Base-by-base conservation (phyloP, 169 alveolate species). In the Plasmodium chabaudi region DNA sequence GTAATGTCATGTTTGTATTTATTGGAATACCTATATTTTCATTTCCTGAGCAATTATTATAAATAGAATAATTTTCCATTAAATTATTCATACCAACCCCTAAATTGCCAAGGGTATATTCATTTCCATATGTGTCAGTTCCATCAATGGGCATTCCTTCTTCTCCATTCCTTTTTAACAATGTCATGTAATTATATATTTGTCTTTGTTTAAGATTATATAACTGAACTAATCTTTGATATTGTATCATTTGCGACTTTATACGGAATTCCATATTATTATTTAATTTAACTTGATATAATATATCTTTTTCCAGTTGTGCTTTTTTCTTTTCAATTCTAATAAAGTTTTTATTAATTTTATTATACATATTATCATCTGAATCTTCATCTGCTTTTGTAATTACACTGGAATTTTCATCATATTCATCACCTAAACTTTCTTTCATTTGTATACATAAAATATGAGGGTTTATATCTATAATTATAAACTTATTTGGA, bases 231-330 rank as follows among this genome's bases (percentile, higher is more conserved):
- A 86, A 9, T 60, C 55, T 86, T 64, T 86, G 77, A 70, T 86
- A 60, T 39, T 86, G 87, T 53, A 42, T 13, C 56, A 49, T 70
- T 49, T 86, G 91, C 1, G 73, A 59, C 15, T 86, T 86, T 10
- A 86, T 25, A 17, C 74, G 86, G 15, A 42, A 49, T 46, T 70
- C 64, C 65, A 70, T 21, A 70, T 70, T 86, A 9, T 86, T 55
- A 70, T 86, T 86, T 39, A 86, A 53, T 63, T 86, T 86, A 2
- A 68, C 47, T 55, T 86, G 91, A 53, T 25, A 69, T 7, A 60
- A 64, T 47, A 86, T 17, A 69, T 86, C 74, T 53, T 86, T 86
- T 63, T 86, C 91, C 2, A 86, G 56, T 51, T 86, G 56, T 15
- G n/a, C 56, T 63, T 86, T 56, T 64, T 53, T 86, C n/a, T 69